Evolutionary conservation across 805 yeast species (phyloP).

Genomic region (Teunomyces tritomae): DNA sequence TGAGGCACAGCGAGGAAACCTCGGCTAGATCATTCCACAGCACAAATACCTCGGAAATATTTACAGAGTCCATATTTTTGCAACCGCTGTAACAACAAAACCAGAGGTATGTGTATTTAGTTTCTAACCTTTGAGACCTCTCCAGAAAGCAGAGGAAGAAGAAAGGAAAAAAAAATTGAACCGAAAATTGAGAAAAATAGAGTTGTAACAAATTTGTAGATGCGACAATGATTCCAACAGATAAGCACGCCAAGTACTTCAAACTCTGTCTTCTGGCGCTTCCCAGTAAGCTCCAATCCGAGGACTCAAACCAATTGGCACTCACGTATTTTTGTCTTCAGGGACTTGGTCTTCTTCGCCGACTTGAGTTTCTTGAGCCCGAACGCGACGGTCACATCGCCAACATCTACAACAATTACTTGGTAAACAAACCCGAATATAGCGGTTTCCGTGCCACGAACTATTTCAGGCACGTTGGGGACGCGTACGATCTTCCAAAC

Average conservation of each 20-base stretch:
- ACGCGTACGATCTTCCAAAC: slow-evolving; percentile 56
- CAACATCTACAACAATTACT: slow-evolving; percentile 46
- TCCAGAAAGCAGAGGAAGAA: too few species aligned
- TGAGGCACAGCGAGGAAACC: too few species aligned
- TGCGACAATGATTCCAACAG: slow-evolving; percentile 2
- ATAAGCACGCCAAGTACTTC: slow-evolving; percentile 46
- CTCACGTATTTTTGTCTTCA: slow-evolving; percentile 67
- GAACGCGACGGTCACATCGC: slow-evolving; percentile 31
- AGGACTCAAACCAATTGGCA: slow-evolving; percentile 69
- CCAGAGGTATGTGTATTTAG: too few species aligned
- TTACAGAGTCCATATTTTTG: too few species aligned
- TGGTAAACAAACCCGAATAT: slow-evolving; percentile 35
- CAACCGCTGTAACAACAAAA: too few species aligned
- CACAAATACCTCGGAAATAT: too few species aligned
- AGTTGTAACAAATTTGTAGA: too few species aligned
- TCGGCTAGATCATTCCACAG: too few species aligned
- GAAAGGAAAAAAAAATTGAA: background rate
- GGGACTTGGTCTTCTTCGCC: slow-evolving; percentile 52
- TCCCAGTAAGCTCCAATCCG: slow-evolving; percentile 54
- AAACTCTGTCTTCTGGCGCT: slow-evolving; percentile 50
- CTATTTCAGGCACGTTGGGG: slow-evolving; percentile 34
- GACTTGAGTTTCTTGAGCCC: slow-evolving; percentile 25
- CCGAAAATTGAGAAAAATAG: background rate
- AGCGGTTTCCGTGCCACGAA: slow-evolving; percentile 58
- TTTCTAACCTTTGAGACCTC: too few species aligned